These are phyloP conservation scores for Magnolia sinica DNA, from an alignment of 164 flowering plant genomes.

Conservation along the genomic window DNA sequence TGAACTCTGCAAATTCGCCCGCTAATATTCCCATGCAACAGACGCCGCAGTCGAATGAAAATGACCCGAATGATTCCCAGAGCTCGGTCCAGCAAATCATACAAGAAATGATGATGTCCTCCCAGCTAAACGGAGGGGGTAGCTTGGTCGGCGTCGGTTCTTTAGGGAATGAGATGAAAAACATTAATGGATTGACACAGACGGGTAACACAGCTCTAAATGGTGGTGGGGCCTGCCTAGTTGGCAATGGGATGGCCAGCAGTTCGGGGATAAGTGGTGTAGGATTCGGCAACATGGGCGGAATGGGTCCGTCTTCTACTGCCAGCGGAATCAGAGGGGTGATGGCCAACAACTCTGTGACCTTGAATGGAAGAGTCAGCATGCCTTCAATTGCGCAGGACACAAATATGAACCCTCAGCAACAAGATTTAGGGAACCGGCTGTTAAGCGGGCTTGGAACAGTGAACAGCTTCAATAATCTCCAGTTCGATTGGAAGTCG, in stretches of 20 bases:
- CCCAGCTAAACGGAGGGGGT: conserved; percentile 58
- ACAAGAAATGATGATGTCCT: conserved; percentile 80
- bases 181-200: conserved; percentile 50
- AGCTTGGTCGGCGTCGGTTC: conserved; percentile 48
- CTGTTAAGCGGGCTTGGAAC: conserved; percentile 72
- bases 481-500: conserved; percentile 83
- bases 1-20: conserved; percentile 61
- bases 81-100: conserved; percentile 89
- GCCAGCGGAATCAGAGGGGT: conserved; percentile 62
- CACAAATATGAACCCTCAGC: conserved; percentile 57
- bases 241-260: conserved; percentile 44
- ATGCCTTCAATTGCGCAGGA: conserved; percentile 49
- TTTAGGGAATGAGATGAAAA: conserved; percentile 61
- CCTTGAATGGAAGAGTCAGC: conserved; percentile 66
- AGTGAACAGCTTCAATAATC: conserved; percentile 70
- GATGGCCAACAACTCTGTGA: conserved; percentile 49
- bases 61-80: conserved; percentile 71
- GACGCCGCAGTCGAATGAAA: conserved; percentile 54
- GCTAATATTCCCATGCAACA: conserved; percentile 55
- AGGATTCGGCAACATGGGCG: conserved; percentile 53
- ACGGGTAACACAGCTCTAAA: conserved; percentile 36
- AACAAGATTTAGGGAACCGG: conserved; percentile 67
- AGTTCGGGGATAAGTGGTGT: conserved; percentile 40
- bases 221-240: conserved; percentile 41
- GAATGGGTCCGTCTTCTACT: conserved; percentile 48